These are phyloP conservation scores for Cnidoscolus chayamansa DNA, from an alignment of 441 rosid species.

Conservation along the genomic window DNA sequence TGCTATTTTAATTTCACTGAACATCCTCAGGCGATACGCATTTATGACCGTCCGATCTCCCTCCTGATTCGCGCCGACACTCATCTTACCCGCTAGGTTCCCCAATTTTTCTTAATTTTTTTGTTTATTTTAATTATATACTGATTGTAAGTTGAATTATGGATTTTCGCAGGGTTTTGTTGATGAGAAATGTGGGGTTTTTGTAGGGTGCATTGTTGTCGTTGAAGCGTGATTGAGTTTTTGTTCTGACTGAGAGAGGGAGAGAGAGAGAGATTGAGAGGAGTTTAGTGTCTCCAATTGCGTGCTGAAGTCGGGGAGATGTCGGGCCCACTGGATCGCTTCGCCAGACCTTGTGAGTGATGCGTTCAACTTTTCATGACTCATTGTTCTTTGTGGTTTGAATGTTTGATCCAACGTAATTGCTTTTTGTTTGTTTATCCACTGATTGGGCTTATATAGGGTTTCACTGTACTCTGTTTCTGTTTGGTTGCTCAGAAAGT, in stretches of 20 bases:
- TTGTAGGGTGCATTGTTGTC: slow-evolving; percentile 18
- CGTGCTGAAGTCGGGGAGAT: slow-evolving; percentile 25
- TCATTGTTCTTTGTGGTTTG: background rate
- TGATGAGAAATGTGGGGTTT: slow-evolving; percentile 22
- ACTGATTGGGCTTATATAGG: slow-evolving; percentile 1
- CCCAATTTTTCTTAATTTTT: background rate
- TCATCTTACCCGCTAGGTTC: slow-evolving; percentile 5
- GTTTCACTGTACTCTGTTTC: slow-evolving; percentile 3
- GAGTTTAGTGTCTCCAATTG: slow-evolving; percentile 6
- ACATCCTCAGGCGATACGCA: slow-evolving; percentile 11
- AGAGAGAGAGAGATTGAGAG: background rate
- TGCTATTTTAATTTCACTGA: background rate
- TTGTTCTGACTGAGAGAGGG: background rate
- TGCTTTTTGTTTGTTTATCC: background rate
- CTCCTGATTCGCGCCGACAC: slow-evolving; percentile 29
- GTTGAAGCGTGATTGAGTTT: slow-evolving; percentile 4
- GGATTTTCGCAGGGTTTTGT: background rate
- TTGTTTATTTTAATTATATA: background rate
- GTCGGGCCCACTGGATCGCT: slow-evolving; percentile 81
- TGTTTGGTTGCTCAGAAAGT: background rate
- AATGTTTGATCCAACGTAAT: background rate
- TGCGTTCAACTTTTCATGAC: background rate
- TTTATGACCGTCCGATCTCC: slow-evolving; percentile 40
- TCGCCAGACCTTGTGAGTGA: slow-evolving; percentile 78
- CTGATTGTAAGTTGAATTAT: background rate